Conservation (phyloP, 2,329 filamentous ascomycete genomes). For the Alternaria hordeiaustralica region DNA sequence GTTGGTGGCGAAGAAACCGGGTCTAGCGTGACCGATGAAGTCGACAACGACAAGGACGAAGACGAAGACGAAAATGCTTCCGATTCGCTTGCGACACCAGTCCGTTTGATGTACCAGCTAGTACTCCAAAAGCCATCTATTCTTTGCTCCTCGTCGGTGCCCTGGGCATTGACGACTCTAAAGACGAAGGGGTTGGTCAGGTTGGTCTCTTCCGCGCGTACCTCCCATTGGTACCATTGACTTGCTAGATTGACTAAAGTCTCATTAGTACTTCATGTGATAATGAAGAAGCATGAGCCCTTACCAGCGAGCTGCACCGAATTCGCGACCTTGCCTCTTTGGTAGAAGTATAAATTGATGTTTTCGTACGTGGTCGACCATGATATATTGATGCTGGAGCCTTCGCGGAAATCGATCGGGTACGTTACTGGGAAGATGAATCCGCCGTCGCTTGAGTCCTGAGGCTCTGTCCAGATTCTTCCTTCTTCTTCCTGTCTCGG, state of each 20-base stretch:
- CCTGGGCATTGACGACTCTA: not conserved
- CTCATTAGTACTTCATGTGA: too few species aligned
- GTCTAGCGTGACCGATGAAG: not conserved
- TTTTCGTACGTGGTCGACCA: not conserved
- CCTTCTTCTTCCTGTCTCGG: too few species aligned
- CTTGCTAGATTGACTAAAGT: too few species aligned
- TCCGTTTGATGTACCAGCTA: not conserved
- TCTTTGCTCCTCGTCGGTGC: not conserved
- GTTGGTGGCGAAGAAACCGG: not conserved
- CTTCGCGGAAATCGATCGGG: not conserved
- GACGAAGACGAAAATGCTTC: not conserved
- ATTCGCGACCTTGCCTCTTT: conserved; percentile 2
- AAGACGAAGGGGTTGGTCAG: not conserved
- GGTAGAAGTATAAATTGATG: conserved; percentile 4
- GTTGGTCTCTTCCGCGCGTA: too few species aligned
- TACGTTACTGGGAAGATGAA: conserved; percentile 3
- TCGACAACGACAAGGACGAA: not conserved
- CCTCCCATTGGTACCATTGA: too few species aligned
- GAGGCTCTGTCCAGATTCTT: too few species aligned
- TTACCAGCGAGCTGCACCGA: not conserved
- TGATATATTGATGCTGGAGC: conserved; percentile 4
- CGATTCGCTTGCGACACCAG: not conserved
- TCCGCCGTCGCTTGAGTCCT: not conserved
- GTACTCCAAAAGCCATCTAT: not conserved
- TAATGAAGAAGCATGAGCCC: too few species aligned